Percentiles rank a stretch among this genome's conserved stretches.
Evolutionary conservation across 495 filamentous ascomycete genomes (phyloP).

Genomic region (Trichoderma asperelloides): DNA sequence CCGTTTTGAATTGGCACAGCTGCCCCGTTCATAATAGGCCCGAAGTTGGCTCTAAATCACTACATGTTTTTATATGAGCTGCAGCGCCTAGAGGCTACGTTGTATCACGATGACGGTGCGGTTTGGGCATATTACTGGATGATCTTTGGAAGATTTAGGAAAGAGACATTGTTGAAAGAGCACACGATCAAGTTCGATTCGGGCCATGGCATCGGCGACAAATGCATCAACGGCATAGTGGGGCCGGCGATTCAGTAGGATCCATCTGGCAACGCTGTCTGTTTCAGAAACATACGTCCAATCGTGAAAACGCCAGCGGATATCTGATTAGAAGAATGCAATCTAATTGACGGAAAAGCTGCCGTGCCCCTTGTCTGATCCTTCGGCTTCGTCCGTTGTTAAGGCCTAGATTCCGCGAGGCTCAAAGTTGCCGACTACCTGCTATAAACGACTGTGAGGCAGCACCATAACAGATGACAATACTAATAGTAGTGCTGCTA

Average conservation of each 20-base stretch:
- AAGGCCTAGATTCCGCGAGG: no score
- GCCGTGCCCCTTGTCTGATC: no score
- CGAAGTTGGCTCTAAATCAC: not conserved
- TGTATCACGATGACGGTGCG: not conserved
- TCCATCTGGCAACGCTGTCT: not conserved
- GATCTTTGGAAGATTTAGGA: not conserved
- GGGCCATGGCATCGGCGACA: not conserved
- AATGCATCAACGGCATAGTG: not conserved
- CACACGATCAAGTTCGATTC: not conserved
- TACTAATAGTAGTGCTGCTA: no score
- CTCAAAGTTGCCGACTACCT: no score
- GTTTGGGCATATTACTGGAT: not conserved
- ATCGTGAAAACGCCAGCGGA: not conserved
- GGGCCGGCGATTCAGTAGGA: not conserved
- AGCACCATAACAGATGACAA: no score
- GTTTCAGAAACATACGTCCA: not conserved
- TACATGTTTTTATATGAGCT: not conserved
- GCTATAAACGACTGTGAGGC: no score
- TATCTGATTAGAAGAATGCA: not conserved
- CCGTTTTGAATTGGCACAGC: not conserved
- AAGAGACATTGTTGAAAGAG: not conserved
- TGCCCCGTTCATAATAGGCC: slow-evolving; percentile 1
- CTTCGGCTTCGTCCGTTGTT: no score
- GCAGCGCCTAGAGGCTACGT: not conserved
- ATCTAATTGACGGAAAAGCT: not conserved